A percentile compares a stretch with the other conserved stretches of the same genome.
Evolutionary conservation across 2,329 filamentous ascomycete genomes (phyloP).

Genomic region (Aureobasidium leucospermi): DNA sequence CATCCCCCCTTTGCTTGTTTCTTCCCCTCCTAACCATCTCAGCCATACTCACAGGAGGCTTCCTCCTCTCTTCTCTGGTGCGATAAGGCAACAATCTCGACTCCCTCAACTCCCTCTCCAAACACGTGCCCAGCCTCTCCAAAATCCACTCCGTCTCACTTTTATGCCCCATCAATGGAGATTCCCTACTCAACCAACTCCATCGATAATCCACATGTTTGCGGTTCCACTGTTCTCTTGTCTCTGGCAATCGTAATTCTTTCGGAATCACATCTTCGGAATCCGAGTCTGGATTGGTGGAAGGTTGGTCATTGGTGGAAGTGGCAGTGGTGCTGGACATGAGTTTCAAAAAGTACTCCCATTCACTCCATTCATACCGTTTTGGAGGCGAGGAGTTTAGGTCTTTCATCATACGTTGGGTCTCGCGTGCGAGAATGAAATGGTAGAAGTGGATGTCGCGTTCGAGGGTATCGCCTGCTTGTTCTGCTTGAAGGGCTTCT

Average conservation of each 20-base stretch:
- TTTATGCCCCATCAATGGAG: slow-evolving; percentile 61
- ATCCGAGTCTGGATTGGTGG: slow-evolving; percentile 26
- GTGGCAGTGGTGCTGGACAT: slow-evolving; percentile 29
- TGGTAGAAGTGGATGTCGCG: slow-evolving; percentile 47
- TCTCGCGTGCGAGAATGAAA: slow-evolving; percentile 39
- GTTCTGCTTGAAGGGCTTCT: slow-evolving; percentile 34
- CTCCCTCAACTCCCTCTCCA: slow-evolving; percentile 45
- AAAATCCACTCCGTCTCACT: slow-evolving; percentile 68
- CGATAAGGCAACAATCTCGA: slow-evolving; percentile 18
- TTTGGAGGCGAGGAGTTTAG: slow-evolving; percentile 30
- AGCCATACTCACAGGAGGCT: slow-evolving; percentile 25
- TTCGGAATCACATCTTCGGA: slow-evolving; percentile 23
- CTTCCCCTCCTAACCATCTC: slow-evolving; percentile 17
- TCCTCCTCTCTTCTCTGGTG: slow-evolving; percentile 22
- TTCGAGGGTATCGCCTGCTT: slow-evolving; percentile 36
- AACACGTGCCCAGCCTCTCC: slow-evolving; percentile 51
- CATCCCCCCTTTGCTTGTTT: background rate
- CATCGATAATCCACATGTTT: slow-evolving; percentile 35
- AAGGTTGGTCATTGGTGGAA: too few relatives aligned
- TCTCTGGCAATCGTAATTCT: slow-evolving; percentile 15
- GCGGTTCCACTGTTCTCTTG: slow-evolving; percentile 17
- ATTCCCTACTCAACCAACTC: slow-evolving; percentile 66
- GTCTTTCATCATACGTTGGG: slow-evolving; percentile 37
- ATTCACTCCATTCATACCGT: slow-evolving; percentile 32
- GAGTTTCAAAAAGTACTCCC: slow-evolving; percentile 43